phyloP scores from a whole-genome alignment of 2,329 filamentous ascomycete species.

The Ophiostoma himal-ulmi region DNA sequence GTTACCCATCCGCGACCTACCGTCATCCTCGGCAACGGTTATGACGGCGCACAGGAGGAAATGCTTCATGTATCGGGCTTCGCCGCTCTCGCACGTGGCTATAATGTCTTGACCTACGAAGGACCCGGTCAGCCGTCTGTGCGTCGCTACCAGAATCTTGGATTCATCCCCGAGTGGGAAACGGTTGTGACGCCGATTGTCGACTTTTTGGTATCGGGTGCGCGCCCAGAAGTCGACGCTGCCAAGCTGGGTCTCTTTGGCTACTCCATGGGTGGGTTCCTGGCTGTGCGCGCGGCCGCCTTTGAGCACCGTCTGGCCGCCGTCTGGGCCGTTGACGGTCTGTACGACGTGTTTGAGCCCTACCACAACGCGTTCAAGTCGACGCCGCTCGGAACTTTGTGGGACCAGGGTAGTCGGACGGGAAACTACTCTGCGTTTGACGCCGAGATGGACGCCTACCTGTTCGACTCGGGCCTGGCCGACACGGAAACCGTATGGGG shows the following conservation, averaged over 20 bases:
- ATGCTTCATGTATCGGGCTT: constrained; percentile 23
- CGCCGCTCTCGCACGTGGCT: constrained; percentile 29
- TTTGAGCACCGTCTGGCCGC: constrained; percentile 41
- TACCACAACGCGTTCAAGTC: constrained; percentile 16
- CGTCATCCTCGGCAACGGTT: constrained; percentile 39
- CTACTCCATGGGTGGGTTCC: constrained; percentile 39
- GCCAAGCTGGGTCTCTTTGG: constrained; percentile 37
- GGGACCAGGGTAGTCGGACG: not conserved
- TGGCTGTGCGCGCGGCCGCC: constrained; percentile 39
- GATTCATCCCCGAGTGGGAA: constrained; percentile 43
- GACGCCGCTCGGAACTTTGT: not conserved
- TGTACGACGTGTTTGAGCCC: constrained; percentile 31
- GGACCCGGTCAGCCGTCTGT: constrained; percentile 42
- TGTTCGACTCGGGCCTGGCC: constrained; percentile 6
- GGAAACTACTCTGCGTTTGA: constrained; percentile 12
- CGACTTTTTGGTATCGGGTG: constrained; percentile 33
- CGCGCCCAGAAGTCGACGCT: not conserved
- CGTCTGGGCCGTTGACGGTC: constrained; percentile 37
- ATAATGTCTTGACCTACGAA: constrained; percentile 42
- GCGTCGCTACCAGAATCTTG: constrained; percentile 37
- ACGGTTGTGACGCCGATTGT: constrained; percentile 37
- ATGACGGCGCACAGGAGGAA: constrained; percentile 42
- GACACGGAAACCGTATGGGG: constrained; percentile 29
- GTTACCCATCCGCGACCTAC: constrained; percentile 33
- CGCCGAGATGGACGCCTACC: constrained; percentile 7